Evolutionary conservation across 2,329 filamentous ascomycete species (phyloP).

Genomic region (Rhinocladiella mackenziei): DNA sequence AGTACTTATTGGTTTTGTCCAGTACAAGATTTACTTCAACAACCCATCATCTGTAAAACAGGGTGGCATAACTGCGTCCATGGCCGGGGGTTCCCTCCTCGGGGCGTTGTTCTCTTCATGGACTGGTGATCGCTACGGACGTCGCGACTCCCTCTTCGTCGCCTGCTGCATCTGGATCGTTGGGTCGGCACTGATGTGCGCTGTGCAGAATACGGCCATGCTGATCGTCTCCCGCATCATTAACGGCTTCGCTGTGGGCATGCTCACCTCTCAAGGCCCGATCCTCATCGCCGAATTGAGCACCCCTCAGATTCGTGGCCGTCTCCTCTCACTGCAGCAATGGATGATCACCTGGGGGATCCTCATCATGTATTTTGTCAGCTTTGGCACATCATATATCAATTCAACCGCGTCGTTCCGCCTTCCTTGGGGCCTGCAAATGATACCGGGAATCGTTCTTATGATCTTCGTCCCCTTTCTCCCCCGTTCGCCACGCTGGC

Average conservation of each 20-base stretch:
- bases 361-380: conserved; percentile 32
- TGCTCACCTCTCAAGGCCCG: conserved; percentile 66
- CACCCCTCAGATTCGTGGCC: conserved; percentile 37
- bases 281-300: conserved; percentile 59
- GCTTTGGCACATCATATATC: neutral
- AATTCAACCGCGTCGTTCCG: conserved; percentile 36
- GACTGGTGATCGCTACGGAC: no score
- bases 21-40: no score
- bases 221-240: conserved; percentile 34
- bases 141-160: no score
- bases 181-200: neutral
- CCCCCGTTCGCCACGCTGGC: conserved; percentile 55
- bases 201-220: conserved; percentile 38
- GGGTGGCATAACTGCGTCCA: conserved; percentile 38
- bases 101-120: conserved; percentile 56
- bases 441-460: conserved; percentile 39
- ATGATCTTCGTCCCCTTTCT: conserved; percentile 40
- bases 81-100: conserved; percentile 38
- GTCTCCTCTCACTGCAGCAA: conserved; percentile 38
- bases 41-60: no score
- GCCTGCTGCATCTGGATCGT: no score
- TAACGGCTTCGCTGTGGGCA: conserved; percentile 69
- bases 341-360: conserved; percentile 39
- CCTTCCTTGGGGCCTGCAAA: conserved; percentile 47
- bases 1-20: no score